Conservation (phyloP, 1,284 basidiomycete genomes). For the Boletus subluridellus region DNA sequence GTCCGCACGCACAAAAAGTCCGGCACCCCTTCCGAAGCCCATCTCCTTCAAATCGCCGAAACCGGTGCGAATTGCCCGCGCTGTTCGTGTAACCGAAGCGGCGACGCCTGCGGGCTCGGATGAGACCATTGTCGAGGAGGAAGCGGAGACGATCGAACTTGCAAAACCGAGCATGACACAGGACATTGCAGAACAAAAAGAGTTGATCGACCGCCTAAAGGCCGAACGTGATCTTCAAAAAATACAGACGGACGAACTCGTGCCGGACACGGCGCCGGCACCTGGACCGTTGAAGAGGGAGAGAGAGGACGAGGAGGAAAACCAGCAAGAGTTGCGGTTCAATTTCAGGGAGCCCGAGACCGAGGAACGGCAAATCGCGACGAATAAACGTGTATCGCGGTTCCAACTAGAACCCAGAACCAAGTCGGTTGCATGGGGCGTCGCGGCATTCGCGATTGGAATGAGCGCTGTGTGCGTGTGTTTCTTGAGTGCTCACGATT, state of each 20-base stretch:
- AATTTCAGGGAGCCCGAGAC: constrained; percentile 62
- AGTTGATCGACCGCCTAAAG: constrained; percentile 64
- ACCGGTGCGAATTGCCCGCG: constrained; percentile 37
- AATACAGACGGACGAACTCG: constrained; percentile 25
- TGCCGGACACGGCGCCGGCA: constrained; percentile 3
- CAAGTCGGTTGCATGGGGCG: constrained; percentile 71
- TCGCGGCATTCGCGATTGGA: constrained; percentile 69
- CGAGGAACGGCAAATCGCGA: constrained; percentile 57
- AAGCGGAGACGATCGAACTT: constrained; percentile 45
- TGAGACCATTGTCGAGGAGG: constrained; percentile 60
- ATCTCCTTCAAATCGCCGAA: constrained; percentile 34
- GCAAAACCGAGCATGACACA: constrained; percentile 60
- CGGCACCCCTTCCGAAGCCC: constrained; percentile 35
- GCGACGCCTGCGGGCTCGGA: constrained; percentile 55
- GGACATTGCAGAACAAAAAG: constrained; percentile 70
- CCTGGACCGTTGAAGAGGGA: constrained; percentile 44
- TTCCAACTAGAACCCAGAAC: constrained; percentile 56
- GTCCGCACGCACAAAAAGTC: constrained; percentile 56
- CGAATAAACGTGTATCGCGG: constrained; percentile 56
- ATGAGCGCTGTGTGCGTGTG: constrained; percentile 62
- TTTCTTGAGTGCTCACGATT: neutral
- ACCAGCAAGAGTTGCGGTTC: constrained; percentile 44
- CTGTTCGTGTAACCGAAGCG: constrained; percentile 40
- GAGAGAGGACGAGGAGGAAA: constrained; percentile 50
- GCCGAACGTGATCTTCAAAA: constrained; percentile 39